Evolutionary conservation across 2,329 filamentous ascomycete species (phyloP).

Genomic region (Fusarium sp.): DNA sequence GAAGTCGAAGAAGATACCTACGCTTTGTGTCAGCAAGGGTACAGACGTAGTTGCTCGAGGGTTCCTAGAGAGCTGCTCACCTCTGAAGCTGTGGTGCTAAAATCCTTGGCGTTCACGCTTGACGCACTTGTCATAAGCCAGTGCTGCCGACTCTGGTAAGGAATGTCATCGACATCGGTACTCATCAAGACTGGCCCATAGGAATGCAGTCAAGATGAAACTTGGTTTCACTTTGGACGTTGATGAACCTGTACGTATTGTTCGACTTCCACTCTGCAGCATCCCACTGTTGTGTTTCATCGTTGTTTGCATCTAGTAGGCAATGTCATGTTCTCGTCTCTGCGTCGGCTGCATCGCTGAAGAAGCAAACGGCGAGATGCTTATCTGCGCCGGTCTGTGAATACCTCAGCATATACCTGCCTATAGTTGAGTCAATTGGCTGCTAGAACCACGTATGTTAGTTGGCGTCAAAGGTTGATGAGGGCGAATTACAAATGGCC

Average conservation of each 20-base stretch:
- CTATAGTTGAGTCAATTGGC: constrained; percentile 29
- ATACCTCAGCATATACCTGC: constrained; percentile 43
- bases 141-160: constrained; percentile 41
- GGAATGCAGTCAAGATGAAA: constrained; percentile 44
- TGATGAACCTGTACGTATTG: constrained; percentile 40
- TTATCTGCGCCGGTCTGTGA: constrained; percentile 36
- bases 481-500: constrained; percentile 1
- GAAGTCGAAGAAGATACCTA: not conserved
- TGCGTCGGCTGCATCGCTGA: constrained; percentile 23
- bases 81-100: constrained; percentile 37
- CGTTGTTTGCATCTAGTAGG: constrained; percentile 33
- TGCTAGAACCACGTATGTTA: constrained; percentile 27
- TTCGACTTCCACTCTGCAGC: constrained; percentile 39
- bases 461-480: not conserved
- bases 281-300: constrained; percentile 45
- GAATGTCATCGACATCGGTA: constrained; percentile 19
- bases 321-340: constrained; percentile 41
- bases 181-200: constrained; percentile 44
- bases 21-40: not conserved
- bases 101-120: constrained; percentile 42
- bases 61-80: not conserved
- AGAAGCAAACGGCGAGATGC: constrained; percentile 44
- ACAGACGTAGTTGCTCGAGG: fast-evolving
- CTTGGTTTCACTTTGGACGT: constrained; percentile 42
- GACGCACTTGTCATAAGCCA: constrained; percentile 45